Evolutionary conservation across 495 filamentous ascomycete genomes (phyloP), one percentile per base, ranked within the genome.

Genomic region (Elaphomyces granulatus): DNA sequence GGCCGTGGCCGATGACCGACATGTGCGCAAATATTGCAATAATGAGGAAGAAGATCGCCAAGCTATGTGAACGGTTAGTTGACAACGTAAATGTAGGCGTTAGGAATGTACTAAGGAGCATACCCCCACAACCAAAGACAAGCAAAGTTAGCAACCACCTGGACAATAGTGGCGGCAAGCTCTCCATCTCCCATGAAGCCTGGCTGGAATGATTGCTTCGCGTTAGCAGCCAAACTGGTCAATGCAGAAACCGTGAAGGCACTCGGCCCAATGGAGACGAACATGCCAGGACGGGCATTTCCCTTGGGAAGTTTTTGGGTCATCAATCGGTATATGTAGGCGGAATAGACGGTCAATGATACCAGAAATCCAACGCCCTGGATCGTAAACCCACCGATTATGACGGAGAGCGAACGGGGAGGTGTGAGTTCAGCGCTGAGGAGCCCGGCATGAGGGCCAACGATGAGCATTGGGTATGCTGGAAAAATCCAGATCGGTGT

Each of bases 401-500:
- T 77, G 37, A 90, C 73, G 6, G 71, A 60, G 9, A 87, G 54
- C 9, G 74, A 61, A 14, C 50, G 55, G 15, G 48, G 68, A 45
- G 51, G 73, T 37, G 47, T 60, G 20, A 58, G 64, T 43, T 51
- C 61, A 31, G 45, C 51, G 51, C 78, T 72, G 10, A 93, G 63
- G 33, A 78, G 71, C 8, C 70, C 70, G 34, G 81, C 83, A 53
- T 82, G 74, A 0, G 84, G 83, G 6, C 81, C 85, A 3, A 80
- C 71, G 0, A 93, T 74, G 4, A 93, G 72, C 41, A 92, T 72
- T 0, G 85, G 85, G 46, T 93, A 93, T 1, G 82, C 84, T 0
- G 85, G 85, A 44, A 93, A 93, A 23, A 93, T 86, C 85, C 84
- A 93, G 34, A 88, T 75, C 0, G 85, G 85, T 0, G 85, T 93